Evolutionary conservation across 495 filamentous ascomycete genomes (phyloP).

Genomic region (Collariella sp.): DNA sequence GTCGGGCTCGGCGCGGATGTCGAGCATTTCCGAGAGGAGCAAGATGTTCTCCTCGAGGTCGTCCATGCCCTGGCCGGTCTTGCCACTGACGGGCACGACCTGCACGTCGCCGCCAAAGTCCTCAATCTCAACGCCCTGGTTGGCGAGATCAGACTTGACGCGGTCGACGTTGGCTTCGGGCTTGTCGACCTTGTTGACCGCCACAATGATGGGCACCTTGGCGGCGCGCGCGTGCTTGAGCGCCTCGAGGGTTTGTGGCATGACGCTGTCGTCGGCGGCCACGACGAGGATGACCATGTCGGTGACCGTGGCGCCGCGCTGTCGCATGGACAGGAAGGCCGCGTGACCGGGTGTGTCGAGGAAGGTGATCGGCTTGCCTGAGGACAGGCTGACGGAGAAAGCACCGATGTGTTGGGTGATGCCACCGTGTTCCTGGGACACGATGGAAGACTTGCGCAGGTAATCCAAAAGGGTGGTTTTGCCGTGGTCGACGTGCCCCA

Average conservation of each 20-base stretch:
- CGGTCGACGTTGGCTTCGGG: conserved; percentile 64
- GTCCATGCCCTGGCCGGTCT: conserved; percentile 85
- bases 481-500: conserved; percentile 98
- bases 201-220: conserved; percentile 91
- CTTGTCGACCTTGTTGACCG: conserved; percentile 97
- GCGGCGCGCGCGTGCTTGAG: conserved; percentile 90
- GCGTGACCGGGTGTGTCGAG: conserved; percentile 95
- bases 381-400: conserved; percentile 84
- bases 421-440: conserved; percentile 83
- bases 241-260: conserved; percentile 92
- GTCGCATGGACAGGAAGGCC: conserved; percentile 91
- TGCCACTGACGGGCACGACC: conserved; percentile 82
- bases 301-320: conserved; percentile 89
- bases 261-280: conserved; percentile 95
- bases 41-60: conserved; percentile 86
- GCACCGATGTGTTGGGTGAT: conserved; percentile 99
- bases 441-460: conserved; percentile 86
- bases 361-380: conserved; percentile 86
- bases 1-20: conserved; percentile 70
- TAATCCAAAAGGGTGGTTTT: conserved; percentile 96
- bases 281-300: conserved; percentile 96
- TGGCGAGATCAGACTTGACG: conserved; percentile 79
- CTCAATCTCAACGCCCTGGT: conserved; percentile 84
- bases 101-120: conserved; percentile 94
- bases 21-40: conserved; percentile 76